Base-by-base conservation (phyloP, 2,329 filamentous ascomycete genomes). In the Nigrospora sphaerica region DNA sequence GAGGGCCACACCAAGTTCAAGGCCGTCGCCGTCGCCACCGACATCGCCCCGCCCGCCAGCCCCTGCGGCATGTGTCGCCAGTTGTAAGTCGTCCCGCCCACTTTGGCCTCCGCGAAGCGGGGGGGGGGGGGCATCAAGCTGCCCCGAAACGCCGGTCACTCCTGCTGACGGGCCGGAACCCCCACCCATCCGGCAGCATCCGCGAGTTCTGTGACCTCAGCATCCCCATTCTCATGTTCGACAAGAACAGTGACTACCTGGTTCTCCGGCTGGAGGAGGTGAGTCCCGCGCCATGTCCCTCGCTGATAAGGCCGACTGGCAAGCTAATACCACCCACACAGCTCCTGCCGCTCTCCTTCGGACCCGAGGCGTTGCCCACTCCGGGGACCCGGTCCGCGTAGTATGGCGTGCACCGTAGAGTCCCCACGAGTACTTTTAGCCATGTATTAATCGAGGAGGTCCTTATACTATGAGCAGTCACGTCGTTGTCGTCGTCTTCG, bases 31-130 rank as follows among this genome's bases (percentile, higher is more conserved):
- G 90, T 98, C 4, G 79, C 87, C 7, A 95, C 91, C 6, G 87
- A 96, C 62, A 85, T 87, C 37, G 68, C 66, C 32, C 79, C 81
- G 31, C 81, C 83, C 4, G 78, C 78, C 41, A 83, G 84, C 51
- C 93, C 93, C 0, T 98, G 93, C 63, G 93, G 93, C 46, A 96
- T 95, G 90, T 97, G 92, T 65, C 77, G 92, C 57, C 92, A 96
- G 64, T 95, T 92, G 85, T 89, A 62, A 71, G 80, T 34, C 18
- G 35, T 37, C 35, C 10, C 33, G 11, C 33, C 11, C n/a, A 11
- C n/a, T 35, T 35, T 35, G 33, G 11, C n/a, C 33, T 11, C 11
- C 33, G n/a, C n/a, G 11, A n/a, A n/a, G n/a, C n/a, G n/a, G n/a
- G n/a, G n/a, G 2, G 35, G 11, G 5, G 35, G 5, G 35, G 11